Evolutionary conservation across 2,329 filamentous ascomycete genomes (phyloP), one percentile per base, ranked within the genome.

Genomic region (Plenodomus tracheiphilus): DNA sequence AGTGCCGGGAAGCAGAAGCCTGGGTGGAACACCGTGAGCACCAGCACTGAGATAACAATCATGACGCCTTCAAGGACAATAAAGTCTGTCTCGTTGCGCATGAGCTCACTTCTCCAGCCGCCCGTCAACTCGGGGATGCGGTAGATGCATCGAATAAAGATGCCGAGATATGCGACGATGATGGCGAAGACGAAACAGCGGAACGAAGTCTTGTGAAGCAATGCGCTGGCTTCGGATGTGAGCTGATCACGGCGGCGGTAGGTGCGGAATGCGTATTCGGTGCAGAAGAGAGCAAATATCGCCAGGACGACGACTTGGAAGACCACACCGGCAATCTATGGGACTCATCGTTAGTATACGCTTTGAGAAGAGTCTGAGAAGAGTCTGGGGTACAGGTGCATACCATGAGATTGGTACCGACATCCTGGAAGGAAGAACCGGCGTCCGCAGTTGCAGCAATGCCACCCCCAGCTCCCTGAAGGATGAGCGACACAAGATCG

Each of bases 401-500:
- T 15, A 32, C 28, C 69, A 84, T 84, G 47, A 85, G 75, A 53
- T 82, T 68, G 43, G 81, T 78, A 4, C 82, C 81, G 1, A 74
- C 61, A 32, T 79, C 68, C n/a, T 60, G 57, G 10, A 59, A 37
- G 8, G 74, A 68, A n/a, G 77, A 61, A 2, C 67, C 62, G 3
- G 54, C 50, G 13, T 76, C 70, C 1, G 79, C 79, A 0, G 77
- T 76, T 0, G 83, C 81, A 1, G 84, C 81, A 39, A 84, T 72
- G 41, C 77, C 82, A 47, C 83, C 83, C 11, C 82, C 82, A 7
- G 75, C 75, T 4, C 80, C 81, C 64, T 86, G 83, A 4, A 85
- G 68, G 11, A 82, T 54, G n/a, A 86, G 76, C n/a, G 79, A 81
- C 44, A 82, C 58, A 36, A 85, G 55, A 55, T 86, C 84, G 59